These are phyloP conservation scores for Fraxinus excelsior DNA, from an alignment of 257 asterid species.

Conservation along the genomic window DNA sequence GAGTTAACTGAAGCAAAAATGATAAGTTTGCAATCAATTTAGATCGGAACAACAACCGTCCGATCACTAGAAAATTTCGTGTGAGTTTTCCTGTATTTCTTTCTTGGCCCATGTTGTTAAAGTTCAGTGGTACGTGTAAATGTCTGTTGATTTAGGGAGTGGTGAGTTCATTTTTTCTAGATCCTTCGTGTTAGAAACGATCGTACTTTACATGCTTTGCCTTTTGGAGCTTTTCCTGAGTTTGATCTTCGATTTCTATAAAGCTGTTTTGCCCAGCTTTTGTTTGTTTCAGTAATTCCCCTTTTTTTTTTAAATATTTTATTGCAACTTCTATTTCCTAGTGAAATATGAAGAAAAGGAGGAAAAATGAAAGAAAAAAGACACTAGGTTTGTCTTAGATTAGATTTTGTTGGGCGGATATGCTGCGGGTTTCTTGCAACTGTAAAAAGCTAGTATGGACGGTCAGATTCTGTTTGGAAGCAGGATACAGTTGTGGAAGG, in stretches of 20 bases:
- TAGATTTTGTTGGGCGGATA: neutral
- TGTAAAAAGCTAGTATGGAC: neutral
- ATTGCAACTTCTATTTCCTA: neutral
- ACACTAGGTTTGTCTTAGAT: neutral
- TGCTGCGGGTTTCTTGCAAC: conserved; percentile 1
- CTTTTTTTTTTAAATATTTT: neutral
- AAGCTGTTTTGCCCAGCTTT: conserved; percentile 20
- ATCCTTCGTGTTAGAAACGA: neutral
- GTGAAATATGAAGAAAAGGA: neutral
- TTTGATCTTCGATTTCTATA: conserved; percentile 20
- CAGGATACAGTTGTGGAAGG: neutral
- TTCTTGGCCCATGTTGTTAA: neutral
- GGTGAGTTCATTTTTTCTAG: neutral
- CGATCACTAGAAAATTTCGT: neutral
- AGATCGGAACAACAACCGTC: too few species aligned
- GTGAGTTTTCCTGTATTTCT: too few species aligned
- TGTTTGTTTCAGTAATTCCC: neutral
- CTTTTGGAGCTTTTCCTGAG: conserved; percentile 1
- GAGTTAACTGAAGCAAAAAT: too few species aligned
- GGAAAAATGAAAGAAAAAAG: neutral
- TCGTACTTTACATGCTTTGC: neutral
- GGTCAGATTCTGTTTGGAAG: neutral
- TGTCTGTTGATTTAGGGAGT: neutral
- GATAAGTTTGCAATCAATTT: too few species aligned
- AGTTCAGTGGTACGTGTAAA: neutral